Conservation (phyloP, 192 early-diverging fungal genomes). For the Backusella sp. region DNA sequence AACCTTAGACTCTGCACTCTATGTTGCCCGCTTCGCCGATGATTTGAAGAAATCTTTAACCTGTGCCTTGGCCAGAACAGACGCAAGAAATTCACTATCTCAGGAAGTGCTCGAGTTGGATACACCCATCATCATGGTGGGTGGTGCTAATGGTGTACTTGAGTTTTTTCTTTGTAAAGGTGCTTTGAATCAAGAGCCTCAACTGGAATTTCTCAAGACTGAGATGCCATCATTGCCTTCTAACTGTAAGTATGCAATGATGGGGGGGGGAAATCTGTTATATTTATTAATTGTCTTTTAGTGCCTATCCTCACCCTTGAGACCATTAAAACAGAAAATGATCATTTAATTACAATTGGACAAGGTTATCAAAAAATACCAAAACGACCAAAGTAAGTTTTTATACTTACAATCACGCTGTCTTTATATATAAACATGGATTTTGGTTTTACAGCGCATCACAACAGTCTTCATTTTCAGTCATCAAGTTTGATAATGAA, state of each 20-base stretch:
- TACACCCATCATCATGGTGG: neutral
- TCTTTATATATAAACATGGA: neutral
- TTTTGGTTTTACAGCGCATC: neutral
- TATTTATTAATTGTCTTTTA: neutral
- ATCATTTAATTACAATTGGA: neutral
- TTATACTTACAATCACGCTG: neutral
- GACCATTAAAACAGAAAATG: neutral
- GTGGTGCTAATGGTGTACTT: constrained; percentile 3
- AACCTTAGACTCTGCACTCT: constrained; percentile 4
- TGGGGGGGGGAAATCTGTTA: neutral
- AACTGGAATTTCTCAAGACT: neutral
- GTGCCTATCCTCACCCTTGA: neutral
- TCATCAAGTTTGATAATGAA: neutral
- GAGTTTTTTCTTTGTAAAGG: constrained; percentile 9
- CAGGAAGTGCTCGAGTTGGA: neutral
- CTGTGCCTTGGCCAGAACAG: constrained; percentile 2
- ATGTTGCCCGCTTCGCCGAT: neutral
- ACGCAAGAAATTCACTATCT: neutral
- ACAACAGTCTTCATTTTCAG: neutral
- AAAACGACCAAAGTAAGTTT: neutral
- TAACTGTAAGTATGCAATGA: neutral
- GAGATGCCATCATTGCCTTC: neutral
- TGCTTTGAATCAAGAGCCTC: neutral
- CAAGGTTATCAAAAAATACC: neutral
- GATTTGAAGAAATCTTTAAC: neutral